Evolutionary conservation across 2,329 filamentous ascomycete species (phyloP).

Genomic region (Ustilaginoidea virens): DNA sequence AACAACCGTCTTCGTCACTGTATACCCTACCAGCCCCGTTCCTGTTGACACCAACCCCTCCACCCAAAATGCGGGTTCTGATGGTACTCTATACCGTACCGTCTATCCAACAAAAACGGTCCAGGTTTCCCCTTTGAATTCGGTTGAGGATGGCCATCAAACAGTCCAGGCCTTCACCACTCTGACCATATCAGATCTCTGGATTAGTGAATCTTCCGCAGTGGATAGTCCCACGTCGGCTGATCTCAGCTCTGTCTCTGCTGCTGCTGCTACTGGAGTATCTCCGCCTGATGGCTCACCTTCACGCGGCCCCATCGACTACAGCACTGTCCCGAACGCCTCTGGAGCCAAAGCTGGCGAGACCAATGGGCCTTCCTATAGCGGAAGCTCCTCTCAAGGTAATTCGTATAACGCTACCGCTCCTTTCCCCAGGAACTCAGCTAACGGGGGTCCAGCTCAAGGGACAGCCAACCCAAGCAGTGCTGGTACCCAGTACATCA

Average conservation of each 20-base stretch:
- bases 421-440: constrained; percentile 1
- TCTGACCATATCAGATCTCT: constrained; percentile 18
- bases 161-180: constrained; percentile 18
- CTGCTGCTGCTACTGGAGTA: constrained; percentile 6
- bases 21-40: constrained; percentile 19
- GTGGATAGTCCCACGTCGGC: constrained; percentile 2
- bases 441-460: constrained; percentile 1
- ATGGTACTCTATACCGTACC: constrained; percentile 8
- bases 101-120: constrained; percentile 12
- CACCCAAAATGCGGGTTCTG: constrained; percentile 7
- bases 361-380: constrained; percentile 4
- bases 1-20: constrained; percentile 32
- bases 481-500: constrained; percentile 5
- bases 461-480: constrained; percentile 2
- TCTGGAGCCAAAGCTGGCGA: constrained; percentile 8
- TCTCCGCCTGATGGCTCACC: constrained; percentile 8
- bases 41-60: constrained; percentile 3
- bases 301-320: constrained; percentile 4
- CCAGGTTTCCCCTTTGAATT: constrained; percentile 11
- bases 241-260: constrained; percentile 1
- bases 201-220: constrained; percentile 10
- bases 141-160: constrained; percentile 6
- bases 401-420: constrained; percentile 1
- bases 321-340: constrained; percentile 6
- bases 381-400: constrained; percentile 6